Percentiles rank a stretch among this genome's conserved stretches.
Evolutionary conservation across 2,329 filamentous ascomycete species (phyloP).

Genomic region (Diaporthe nobilis): DNA sequence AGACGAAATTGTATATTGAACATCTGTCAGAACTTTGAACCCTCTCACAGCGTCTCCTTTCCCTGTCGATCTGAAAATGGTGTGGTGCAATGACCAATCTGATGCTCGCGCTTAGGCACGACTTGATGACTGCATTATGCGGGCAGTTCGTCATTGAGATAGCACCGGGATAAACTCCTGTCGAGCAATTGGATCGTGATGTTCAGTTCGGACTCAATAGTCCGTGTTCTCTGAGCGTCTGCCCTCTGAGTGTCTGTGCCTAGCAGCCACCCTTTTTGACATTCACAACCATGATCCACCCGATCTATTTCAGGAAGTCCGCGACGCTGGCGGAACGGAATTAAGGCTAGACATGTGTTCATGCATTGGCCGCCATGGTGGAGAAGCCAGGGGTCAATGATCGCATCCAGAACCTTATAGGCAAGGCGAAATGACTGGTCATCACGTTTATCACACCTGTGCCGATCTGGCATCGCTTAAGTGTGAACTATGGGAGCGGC

Average conservation of each 20-base stretch:
- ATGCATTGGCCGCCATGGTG: background rate
- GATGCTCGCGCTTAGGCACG: background rate
- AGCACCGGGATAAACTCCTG: background rate
- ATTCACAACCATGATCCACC: background rate
- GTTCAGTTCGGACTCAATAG: background rate
- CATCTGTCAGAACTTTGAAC: background rate
- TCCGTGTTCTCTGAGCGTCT: background rate
- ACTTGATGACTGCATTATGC: conserved; percentile 18
- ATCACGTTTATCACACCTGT: background rate
- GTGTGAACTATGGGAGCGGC: background rate
- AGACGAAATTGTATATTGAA: background rate
- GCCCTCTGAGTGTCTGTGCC: background rate
- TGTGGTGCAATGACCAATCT: background rate
- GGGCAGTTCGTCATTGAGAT: background rate
- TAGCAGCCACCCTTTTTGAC: background rate
- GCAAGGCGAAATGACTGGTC: background rate
- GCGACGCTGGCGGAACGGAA: background rate
- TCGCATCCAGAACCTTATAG: background rate
- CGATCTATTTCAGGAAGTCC: background rate
- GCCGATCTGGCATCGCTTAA: background rate
- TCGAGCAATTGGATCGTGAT: background rate
- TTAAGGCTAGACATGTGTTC: too few relatives aligned
- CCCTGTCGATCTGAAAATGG: background rate
- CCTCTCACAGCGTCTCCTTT: background rate
- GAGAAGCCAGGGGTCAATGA: background rate